Base-by-base conservation (phyloP, 176 grass and related monocot species). In the Oryza nivara region DNA sequence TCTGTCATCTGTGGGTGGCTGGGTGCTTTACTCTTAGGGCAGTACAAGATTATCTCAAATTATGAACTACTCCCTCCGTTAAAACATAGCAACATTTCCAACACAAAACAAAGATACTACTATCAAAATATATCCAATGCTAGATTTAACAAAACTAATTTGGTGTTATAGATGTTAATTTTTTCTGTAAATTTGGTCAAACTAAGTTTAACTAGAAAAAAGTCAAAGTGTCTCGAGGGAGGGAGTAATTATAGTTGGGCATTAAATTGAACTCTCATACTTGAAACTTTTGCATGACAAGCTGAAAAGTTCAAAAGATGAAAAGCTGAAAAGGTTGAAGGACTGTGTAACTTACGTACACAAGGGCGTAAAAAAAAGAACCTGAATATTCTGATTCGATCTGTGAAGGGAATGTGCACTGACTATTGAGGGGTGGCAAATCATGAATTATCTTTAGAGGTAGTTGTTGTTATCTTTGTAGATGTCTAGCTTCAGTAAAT, bases 291-390 rank as follows among this genome's bases (percentile, higher is more conserved):
- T 68, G 70, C 11, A 68, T 69, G 23, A 16, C 23, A 68, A 68
- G 15, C 69, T 73, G 15, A 15, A 66, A 51, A 63, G 58, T 11
- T 60, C 10, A 15, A 66, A 51, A 63, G 58, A 4, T 60, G 56
- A 60, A 60, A 14, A 60, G 7, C 46, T n/a, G 56, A n/a, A 75
- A 68, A 43, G 25, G 15, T 56, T 80, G 15, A 7, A 43, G 14
- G 22, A 20, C 38, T 38, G 28, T 22, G 68, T n/a, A 69, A 16
- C 17, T 75, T 34, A 35, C 11, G 35, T 6, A 58, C 14, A 51
- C 65, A 81, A 85, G 51, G 76, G n/a, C n/a, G 41, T 14, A 61
- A 68, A 84, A 74, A 68, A 19, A 85, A 80, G 84, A 30, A 34
- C 71, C 13, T 28, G 44, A 48, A 7, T 77, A 82, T 77, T 67